phyloP scores from a whole-genome alignment of 305 asterid species.

The Nicotiana rustica region DNA sequence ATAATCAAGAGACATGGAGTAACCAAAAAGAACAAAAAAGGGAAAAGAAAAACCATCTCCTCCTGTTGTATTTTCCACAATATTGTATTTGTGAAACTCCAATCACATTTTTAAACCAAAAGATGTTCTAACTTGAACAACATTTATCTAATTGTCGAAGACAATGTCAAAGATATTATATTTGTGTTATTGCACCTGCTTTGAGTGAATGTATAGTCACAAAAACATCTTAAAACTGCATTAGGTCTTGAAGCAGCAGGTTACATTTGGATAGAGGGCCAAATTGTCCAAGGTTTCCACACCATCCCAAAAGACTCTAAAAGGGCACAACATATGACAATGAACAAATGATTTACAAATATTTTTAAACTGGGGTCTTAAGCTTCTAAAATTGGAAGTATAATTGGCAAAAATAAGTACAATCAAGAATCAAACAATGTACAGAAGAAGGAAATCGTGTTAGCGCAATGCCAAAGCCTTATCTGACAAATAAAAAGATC shows the following conservation, averaged over 20 bases:
- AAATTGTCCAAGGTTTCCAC: no score
- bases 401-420: background rate
- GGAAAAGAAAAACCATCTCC: background rate
- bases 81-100: background rate
- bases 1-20: background rate
- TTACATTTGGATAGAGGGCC: background rate
- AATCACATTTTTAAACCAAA: background rate
- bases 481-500: constrained; percentile 30
- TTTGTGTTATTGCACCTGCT: background rate
- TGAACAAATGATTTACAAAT: constrained; percentile 10
- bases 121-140: background rate
- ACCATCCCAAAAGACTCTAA: background rate
- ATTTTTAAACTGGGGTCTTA: background rate
- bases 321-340: background rate
- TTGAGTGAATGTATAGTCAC: background rate
- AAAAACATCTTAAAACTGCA: background rate
- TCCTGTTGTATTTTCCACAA: background rate
- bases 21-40: background rate
- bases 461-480: background rate
- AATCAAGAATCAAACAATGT: constrained; percentile 9
- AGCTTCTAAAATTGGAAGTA: background rate
- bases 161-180: no score
- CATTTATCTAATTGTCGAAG: background rate
- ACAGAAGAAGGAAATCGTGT: constrained; percentile 14
- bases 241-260: background rate